These are phyloP conservation scores for Tetrahymena malaccensis DNA, from an alignment of 73 alveolate genomes.

Conservation along the genomic window DNA sequence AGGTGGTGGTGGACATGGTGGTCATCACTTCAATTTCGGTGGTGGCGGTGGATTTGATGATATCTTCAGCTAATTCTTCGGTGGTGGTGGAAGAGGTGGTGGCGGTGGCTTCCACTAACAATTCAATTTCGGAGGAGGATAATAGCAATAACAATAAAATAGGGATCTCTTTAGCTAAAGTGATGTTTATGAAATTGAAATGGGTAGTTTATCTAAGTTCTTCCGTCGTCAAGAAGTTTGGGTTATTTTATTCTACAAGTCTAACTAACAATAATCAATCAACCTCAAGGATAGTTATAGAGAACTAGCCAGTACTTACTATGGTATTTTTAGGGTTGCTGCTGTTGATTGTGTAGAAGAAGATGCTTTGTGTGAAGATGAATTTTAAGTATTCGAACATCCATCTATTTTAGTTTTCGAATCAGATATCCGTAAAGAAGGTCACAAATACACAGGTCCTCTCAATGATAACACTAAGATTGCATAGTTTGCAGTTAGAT, in stretches of 20 bases:
- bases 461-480: slow-evolving; percentile 58
- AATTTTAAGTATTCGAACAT: slow-evolving; percentile 63
- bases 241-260: slow-evolving; percentile 84
- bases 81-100: slow-evolving; percentile 78
- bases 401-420: slow-evolving; percentile 81
- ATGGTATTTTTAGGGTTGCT: slow-evolving; percentile 91
- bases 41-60: slow-evolving; percentile 72
- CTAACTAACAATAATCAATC: slow-evolving; percentile 54
- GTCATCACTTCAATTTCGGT: slow-evolving; percentile 55
- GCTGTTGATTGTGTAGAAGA: slow-evolving; percentile 95
- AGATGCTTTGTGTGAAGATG: slow-evolving; percentile 97
- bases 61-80: slow-evolving; percentile 87
- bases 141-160: slow-evolving; percentile 61
- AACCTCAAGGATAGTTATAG: slow-evolving; percentile 63
- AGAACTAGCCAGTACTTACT: slow-evolving; percentile 79
- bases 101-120: slow-evolving; percentile 46
- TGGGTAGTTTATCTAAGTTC: slow-evolving; percentile 72
- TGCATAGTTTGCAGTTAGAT: slow-evolving; percentile 73
- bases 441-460: slow-evolving; percentile 65
- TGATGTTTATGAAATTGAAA: slow-evolving; percentile 80
- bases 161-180: slow-evolving; percentile 68
- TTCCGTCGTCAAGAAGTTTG: slow-evolving; percentile 88
- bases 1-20: slow-evolving; percentile 41
- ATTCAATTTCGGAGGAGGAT: slow-evolving; percentile 42
- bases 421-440: slow-evolving; percentile 75